These are phyloP conservation scores for Angophora floribunda DNA, from an alignment of 345 rosid genomes.

Conservation along the genomic window DNA sequence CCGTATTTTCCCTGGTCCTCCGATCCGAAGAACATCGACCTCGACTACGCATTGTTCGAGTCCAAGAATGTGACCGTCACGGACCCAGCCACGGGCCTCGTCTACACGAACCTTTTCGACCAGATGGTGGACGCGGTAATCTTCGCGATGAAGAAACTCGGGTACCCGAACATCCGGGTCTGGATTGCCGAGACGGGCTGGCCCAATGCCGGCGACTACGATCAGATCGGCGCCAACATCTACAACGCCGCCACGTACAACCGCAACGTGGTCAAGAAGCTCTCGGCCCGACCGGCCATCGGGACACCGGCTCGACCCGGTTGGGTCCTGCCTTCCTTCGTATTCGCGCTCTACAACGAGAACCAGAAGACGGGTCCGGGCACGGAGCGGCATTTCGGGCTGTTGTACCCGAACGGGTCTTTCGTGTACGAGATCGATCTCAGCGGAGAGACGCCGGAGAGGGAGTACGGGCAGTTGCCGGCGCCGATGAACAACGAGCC, in stretches of 20 bases:
- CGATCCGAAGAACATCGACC: constrained; percentile 42
- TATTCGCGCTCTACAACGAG: constrained; percentile 81
- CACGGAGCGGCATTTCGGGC: constrained; percentile 90
- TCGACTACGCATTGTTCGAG: constrained; percentile 60
- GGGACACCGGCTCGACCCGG: constrained; percentile 95
- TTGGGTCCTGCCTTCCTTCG: constrained; percentile 43
- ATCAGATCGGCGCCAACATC: constrained; percentile 83
- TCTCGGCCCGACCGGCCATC: constrained; percentile 43
- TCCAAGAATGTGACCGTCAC: constrained; percentile 39
- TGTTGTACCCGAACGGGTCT: constrained; percentile 60
- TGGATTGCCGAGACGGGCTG: constrained; percentile 97
- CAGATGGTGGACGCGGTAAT: constrained; percentile 76
- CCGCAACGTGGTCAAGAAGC: constrained; percentile 55
- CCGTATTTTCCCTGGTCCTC: constrained; percentile 72
- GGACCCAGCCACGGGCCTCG: constrained; percentile 56
- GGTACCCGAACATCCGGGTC: constrained; percentile 59
- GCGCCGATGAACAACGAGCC: constrained; percentile 62
- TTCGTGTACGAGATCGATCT: constrained; percentile 55
- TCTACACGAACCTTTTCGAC: constrained; percentile 78
- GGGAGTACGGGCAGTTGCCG: constrained; percentile 30
- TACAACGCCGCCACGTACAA: constrained; percentile 88
- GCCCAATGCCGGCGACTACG: constrained; percentile 87
- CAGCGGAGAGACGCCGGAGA: constrained; percentile 42
- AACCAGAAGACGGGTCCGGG: constrained; percentile 85
- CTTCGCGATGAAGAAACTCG: constrained; percentile 77